Evolutionary conservation across 2,329 filamentous ascomycete genomes (phyloP), one percentile per base, ranked within the genome.

Genomic region (Periconia macrospinosa): DNA sequence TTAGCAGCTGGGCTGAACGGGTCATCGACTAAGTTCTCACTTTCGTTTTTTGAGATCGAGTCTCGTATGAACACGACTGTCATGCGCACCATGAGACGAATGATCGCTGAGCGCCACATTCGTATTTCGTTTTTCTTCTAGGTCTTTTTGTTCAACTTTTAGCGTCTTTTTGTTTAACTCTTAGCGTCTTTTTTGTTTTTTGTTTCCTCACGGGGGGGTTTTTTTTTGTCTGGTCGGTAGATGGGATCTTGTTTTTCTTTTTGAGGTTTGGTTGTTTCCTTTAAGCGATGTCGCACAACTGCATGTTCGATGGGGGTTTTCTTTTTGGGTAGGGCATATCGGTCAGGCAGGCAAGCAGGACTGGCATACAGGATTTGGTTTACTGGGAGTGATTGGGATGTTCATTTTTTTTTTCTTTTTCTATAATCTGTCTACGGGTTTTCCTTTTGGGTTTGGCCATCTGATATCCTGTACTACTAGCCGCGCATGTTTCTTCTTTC

Each of bases 401-500:
- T 27, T 27, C 61, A 58, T 55, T 61, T 63, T 58, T 53, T 43
- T 49, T 57, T 52, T 44, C 23, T 8, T 27, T 27, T 27, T 27
- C 23, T 27, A 27, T n/a, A n/a, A n/a, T 27, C 8, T 27, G 23
- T 27, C 8, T 27, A 27, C 3, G 23, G 23, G 23, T 27, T 27
- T 27, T 60, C 56, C 58, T 52, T 42, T 58, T 61, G 55, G 62
- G 61, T 60, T 51, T 61, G 58, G 64, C 55, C 57, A 64, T 67
- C 55, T 65, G 61, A 71, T 71, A 71, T 69, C 68, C 66, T 71
- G 68, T 70, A 71, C 65, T 60, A 71, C 45, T 70, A 71, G 46
- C 23, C 23, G 8, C 23, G 8, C 23, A 27, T 27, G 23, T 27
- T 27, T 27, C 8, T 27, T 27, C 23, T 27, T 27, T 8, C 8